Evolutionary conservation across 306 rosid species (phyloP), one percentile per base, ranked within the genome.

Genomic region (Rosa lucieae): DNA sequence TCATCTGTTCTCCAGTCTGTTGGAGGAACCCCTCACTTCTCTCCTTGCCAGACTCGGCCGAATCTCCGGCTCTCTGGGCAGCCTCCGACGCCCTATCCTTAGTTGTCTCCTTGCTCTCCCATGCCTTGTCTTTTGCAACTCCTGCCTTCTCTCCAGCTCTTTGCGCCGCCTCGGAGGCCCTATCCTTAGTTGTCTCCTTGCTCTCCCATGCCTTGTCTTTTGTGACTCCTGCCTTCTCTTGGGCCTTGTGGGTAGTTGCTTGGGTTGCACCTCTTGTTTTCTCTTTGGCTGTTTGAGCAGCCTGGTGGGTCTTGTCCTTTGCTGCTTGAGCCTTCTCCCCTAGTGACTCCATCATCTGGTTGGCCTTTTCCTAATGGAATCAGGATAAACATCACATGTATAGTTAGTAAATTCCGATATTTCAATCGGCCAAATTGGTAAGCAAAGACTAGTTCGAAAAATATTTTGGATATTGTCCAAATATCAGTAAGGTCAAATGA

Each of bases 221-320:
- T 5, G 76, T 21, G 55, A 13, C 76, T 15, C 44, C 47, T 14
- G 47, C 47, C 49, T 78, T 70, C 3, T 70, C 81, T 43, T 75
- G 70, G 29, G 26, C 29, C 44, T 61, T 61, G 26, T 61, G 56
- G 47, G 17, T 26, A 29, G 78, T 61, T 23, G 46, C 3, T 59
- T 59, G 29, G 5, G 44, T 26, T 42, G 44, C 70, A 58, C 29
- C 70, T 6, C 0, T 75, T 23, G 78, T 61, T 42, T 20, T 78
- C 11, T 79, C 90, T 23, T 78, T 77, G 48, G 81, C 29, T 6
- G 56, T 3, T 37, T 82, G 85, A 67, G 85, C 71, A 11, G 87
- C 20, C 9, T 78, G n/a, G 0, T 26, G 26, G 35, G 81, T 14
- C 73, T 68, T 80, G 14, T 76, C 88, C 56, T 51, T 89, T 5